A percentile compares a stretch with the other conserved stretches of the same genome.
Evolutionary conservation across 2,329 filamentous ascomycete species (phyloP).

Genomic region (Beauveria caledonica): DNA sequence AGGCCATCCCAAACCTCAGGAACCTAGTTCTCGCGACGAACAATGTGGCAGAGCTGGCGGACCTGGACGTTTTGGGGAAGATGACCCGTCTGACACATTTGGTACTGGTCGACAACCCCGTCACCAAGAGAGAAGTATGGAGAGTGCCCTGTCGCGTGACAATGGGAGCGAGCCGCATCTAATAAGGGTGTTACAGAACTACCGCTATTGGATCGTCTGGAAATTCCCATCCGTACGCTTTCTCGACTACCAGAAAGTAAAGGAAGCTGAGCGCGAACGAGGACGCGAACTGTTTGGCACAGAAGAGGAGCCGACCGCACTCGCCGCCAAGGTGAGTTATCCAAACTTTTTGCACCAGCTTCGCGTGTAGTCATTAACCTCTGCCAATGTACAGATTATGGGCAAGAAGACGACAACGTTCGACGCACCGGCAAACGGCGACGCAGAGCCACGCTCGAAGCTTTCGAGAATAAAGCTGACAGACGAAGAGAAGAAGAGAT

Average conservation of each 20-base stretch:
- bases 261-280: conserved; percentile 69
- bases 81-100: conserved; percentile 70
- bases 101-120: conserved; percentile 77
- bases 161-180: neutral
- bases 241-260: conserved; percentile 88
- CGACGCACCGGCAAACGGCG: conserved; percentile 42
- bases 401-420: conserved; percentile 73
- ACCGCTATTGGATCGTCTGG: conserved; percentile 88
- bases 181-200: conserved; percentile 54
- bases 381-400: conserved; percentile 52
- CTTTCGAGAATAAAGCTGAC: conserved; percentile 77
- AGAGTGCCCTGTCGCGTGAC: conserved; percentile 13
- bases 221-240: conserved; percentile 77
- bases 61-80: conserved; percentile 69
- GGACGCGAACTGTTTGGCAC: conserved; percentile 81
- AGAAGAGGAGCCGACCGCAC: conserved; percentile 63
- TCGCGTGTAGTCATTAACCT: neutral
- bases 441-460: conserved; percentile 41
- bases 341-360: neutral
- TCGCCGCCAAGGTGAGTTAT: conserved; percentile 58
- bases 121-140: conserved; percentile 83
- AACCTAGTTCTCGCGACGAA: conserved; percentile 81
- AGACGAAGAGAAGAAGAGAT: conserved; percentile 74
- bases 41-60: conserved; percentile 72
- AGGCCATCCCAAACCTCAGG: conserved; percentile 70